These are phyloP conservation scores for Lachnellula subtilissima DNA, from an alignment of 2,329 filamentous ascomycete genomes.

Conservation along the genomic window DNA sequence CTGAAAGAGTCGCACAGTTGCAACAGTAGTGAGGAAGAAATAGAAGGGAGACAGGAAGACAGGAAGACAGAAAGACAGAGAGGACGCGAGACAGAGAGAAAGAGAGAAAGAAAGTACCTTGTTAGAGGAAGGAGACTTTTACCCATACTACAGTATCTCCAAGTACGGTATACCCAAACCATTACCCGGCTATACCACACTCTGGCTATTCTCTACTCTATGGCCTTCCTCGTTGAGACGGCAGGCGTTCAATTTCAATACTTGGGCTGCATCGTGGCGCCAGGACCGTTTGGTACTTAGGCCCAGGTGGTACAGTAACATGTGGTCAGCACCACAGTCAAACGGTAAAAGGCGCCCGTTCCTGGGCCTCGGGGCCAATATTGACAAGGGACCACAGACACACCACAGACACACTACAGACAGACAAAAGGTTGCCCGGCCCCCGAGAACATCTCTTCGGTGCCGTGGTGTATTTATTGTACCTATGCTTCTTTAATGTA, in stretches of 20 bases:
- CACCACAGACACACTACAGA: background rate
- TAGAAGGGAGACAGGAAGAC: background rate
- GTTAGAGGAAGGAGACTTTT: too few relatives aligned
- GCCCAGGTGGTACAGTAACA: background rate
- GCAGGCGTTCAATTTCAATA: background rate
- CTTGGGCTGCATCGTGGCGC: background rate
- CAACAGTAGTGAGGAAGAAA: background rate
- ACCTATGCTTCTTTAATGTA: background rate
- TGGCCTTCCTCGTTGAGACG: too few relatives aligned
- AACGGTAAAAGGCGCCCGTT: background rate
- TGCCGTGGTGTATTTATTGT: background rate
- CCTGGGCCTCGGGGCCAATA: background rate
- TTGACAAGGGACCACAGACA: background rate
- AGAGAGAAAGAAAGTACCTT: background rate
- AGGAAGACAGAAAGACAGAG: background rate
- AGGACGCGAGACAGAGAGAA: background rate
- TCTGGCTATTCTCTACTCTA: too few relatives aligned
- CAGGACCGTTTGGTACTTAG: background rate
- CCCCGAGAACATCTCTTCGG: background rate
- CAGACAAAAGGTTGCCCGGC: background rate
- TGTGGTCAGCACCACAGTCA: background rate
- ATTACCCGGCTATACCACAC: too few relatives aligned
- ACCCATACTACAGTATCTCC: too few relatives aligned
- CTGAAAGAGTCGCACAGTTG: background rate
- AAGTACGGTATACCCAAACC: too few relatives aligned